These are phyloP conservation scores for Amaranthus palmeri DNA, from an alignment of 148 eudicot species.

Conservation along the genomic window DNA sequence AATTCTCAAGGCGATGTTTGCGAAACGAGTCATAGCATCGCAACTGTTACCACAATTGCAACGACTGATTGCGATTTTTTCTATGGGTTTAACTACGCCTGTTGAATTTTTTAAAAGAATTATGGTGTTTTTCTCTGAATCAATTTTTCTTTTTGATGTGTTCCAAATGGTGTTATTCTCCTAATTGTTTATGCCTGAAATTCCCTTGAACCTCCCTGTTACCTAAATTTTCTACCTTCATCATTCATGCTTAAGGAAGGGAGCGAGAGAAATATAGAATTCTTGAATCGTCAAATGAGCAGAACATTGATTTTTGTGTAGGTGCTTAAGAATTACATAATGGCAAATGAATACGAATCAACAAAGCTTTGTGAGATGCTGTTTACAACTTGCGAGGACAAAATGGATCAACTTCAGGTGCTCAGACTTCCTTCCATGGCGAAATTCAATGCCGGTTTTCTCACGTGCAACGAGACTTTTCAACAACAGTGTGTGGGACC, in stretches of 20 bases:
- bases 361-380: conserved; percentile 82
- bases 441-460: conserved; percentile 88
- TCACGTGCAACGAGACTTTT: conserved; percentile 83
- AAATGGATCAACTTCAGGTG: conserved; percentile 93
- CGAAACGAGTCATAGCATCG: too few species aligned
- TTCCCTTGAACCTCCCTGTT: neutral
- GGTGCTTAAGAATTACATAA: conserved; percentile 61
- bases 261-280: neutral
- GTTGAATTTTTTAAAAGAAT: too few species aligned
- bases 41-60: too few species aligned
- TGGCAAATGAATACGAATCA: conserved; percentile 83
- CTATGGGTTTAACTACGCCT: too few species aligned
- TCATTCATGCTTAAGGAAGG: neutral
- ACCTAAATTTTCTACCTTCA: neutral
- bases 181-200: neutral
- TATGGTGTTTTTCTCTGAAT: too few species aligned
- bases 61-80: too few species aligned
- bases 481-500: conserved; percentile 83
- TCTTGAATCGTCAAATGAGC: neutral
- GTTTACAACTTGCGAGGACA: conserved; percentile 80
- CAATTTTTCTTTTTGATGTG: too few species aligned
- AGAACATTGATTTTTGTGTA: conserved; percentile 23
- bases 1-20: too few species aligned
- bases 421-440: conserved; percentile 98
- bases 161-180: neutral